phyloP scores from a whole-genome alignment of 768 basidiomycete genomes.

The Phanerochaete carnosa region DNA sequence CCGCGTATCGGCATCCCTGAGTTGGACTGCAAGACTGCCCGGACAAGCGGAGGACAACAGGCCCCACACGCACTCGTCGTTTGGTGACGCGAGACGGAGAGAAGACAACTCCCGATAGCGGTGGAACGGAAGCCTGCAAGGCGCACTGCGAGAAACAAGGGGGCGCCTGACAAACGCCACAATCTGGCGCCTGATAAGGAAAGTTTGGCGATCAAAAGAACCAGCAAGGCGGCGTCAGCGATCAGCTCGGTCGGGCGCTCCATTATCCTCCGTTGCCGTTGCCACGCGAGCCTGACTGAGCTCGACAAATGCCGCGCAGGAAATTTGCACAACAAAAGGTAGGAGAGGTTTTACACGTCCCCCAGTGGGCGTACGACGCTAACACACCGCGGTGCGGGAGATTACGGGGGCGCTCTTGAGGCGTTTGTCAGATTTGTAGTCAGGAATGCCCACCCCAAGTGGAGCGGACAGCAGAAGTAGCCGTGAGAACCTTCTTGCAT shows the following conservation, averaged over 20 bases:
- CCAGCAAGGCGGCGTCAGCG: background rate
- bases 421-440: background rate
- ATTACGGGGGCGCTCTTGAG: no score
- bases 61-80: background rate
- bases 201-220: background rate
- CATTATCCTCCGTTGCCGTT: background rate
- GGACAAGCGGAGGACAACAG: no score
- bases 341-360: no score
- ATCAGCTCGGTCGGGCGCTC: background rate
- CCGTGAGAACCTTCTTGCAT: background rate
- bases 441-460: background rate
- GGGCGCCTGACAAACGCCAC: conserved; percentile 3
- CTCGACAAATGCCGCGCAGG: background rate
- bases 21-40: background rate
- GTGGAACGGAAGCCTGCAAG: background rate
- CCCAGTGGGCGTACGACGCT: no score
- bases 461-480: background rate
- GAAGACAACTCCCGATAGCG: background rate
- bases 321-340: background rate
- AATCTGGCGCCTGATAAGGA: conserved; percentile 7
- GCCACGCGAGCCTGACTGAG: background rate
- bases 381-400: background rate
- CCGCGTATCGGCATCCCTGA: no score
- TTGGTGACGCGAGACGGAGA: background rate
- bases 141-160: background rate